Base-by-base conservation (phyloP, 768 basidiomycete species). In the Dioszegia aurantiaca region DNA sequence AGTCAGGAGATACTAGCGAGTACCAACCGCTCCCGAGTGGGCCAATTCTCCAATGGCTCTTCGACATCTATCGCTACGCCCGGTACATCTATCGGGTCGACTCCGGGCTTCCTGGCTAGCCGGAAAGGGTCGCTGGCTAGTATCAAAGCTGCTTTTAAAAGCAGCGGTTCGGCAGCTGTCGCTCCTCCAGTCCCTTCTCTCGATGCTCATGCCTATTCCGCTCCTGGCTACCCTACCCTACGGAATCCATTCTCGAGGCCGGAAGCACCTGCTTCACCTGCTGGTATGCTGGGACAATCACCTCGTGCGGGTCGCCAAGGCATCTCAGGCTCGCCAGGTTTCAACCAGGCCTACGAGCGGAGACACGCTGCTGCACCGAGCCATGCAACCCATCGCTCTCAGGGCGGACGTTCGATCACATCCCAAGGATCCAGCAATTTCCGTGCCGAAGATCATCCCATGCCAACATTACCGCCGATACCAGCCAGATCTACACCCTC, bases 101-200 rank as follows among this genome's bases (percentile, higher is more conserved):
- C 52, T 0, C 43, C 68, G 4, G 66, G 66, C 3, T 67, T 68
- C 39, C 48, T 69, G 4, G 55, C 58, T n/a, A 45, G 46, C 24
- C 59, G 67, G 11, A 73, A 73, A 47, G 69, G 69, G 1, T 70
- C 68, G 17, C 40, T 73, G 11, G 68, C 71, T 1, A 65, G 62
- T 19, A 19, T 73, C 21, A 68, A 67, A 54, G 70, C 70, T 58
- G 69, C 72, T n/a, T 70, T 73, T 57, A 73, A 73, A 51, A 42
- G 28, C 16, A 42, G 26, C 49, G 62, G 37, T 28, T 28, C 21
- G 10, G 24, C 55, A 26, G 44, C 14, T 37, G 6, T n/a, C 19
- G 63, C 63, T 0, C 72, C 72, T 17, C 67, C 72, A 16, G 64
- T 73, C 3, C 68, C 68, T 5, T 31, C 60, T 2, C 44, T 69